Evolutionary conservation across 768 basidiomycete genomes (phyloP).

Genomic region (Amanita muscaria): DNA sequence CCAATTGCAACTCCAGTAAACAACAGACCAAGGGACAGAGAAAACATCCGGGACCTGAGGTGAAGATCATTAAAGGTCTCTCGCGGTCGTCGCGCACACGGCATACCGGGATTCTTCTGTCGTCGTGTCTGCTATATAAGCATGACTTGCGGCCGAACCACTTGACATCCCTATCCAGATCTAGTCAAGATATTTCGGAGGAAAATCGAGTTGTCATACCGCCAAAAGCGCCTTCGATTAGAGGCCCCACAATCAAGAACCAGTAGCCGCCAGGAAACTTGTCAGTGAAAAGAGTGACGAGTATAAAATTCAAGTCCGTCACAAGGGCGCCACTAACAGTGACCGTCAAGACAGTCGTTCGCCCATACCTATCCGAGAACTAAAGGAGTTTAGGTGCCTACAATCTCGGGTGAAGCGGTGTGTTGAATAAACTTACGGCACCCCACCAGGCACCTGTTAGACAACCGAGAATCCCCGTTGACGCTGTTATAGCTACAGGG

Average conservation of each 20-base stretch:
- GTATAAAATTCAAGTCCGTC: conserved; percentile 57
- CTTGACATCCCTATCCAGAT: conserved; percentile 39
- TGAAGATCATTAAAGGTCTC: conserved; percentile 1
- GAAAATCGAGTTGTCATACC: conserved; percentile 33
- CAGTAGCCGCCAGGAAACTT: conserved; percentile 74
- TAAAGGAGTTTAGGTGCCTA: conserved; percentile 16
- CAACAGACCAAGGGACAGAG: conserved; percentile 54
- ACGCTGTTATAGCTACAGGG: conserved; percentile 46
- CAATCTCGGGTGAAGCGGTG: neutral
- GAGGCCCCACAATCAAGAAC: conserved; percentile 58
- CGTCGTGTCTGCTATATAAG: conserved; percentile 65
- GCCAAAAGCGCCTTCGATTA: conserved; percentile 64
- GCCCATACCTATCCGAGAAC: conserved; percentile 74
- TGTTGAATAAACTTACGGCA: conserved; percentile 45
- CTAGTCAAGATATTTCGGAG: conserved; percentile 6
- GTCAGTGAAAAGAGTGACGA: conserved; percentile 51
- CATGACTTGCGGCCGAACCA: conserved; percentile 44
- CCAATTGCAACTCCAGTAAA: conserved; percentile 74
- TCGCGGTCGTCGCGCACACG: neutral
- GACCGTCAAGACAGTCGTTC: conserved; percentile 56
- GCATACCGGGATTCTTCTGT: conserved; percentile 44
- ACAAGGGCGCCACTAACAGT: conserved; percentile 51
- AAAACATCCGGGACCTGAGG: conserved; percentile 54
- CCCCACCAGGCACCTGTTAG: conserved; percentile 86
- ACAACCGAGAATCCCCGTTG: conserved; percentile 66